Evolutionary conservation across 306 rosid species (phyloP).

Genomic region (Lablab purpureus): DNA sequence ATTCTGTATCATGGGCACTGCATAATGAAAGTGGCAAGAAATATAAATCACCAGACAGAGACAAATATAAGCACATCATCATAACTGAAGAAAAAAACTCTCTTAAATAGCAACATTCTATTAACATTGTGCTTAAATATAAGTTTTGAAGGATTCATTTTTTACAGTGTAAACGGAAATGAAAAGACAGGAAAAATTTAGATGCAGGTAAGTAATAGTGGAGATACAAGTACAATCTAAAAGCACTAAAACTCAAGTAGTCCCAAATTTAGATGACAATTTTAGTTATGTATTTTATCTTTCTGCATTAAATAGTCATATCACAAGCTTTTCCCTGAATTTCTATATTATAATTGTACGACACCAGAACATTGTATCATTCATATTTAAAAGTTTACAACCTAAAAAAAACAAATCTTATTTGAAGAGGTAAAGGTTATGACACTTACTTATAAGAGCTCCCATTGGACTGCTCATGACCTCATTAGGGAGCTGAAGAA

Average conservation of each 20-base stretch:
- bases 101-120: background rate
- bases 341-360: background rate
- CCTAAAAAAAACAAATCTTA: background rate
- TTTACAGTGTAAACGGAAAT: no score
- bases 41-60: background rate
- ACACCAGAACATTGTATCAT: background rate
- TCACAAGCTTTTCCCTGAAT: background rate
- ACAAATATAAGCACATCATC: background rate
- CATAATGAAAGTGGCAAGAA: background rate
- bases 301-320: background rate
- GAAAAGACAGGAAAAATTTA: no score
- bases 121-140: background rate
- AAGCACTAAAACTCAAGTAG: background rate
- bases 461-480: slow-evolving; percentile 96
- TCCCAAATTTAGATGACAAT: background rate
- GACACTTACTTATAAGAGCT: slow-evolving; percentile 71
- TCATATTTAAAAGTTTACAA: background rate
- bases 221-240: background rate
- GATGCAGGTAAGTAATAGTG: background rate
- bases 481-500: slow-evolving; percentile 87
- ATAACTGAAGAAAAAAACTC: background rate
- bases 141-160: no score
- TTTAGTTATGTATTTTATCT: background rate
- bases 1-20: slow-evolving; percentile 98
- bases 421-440: background rate